Evolutionary conservation across 2,329 filamentous ascomycete genomes (phyloP), one percentile per base, ranked within the genome.

Genomic region (Exophiala viscosa): DNA sequence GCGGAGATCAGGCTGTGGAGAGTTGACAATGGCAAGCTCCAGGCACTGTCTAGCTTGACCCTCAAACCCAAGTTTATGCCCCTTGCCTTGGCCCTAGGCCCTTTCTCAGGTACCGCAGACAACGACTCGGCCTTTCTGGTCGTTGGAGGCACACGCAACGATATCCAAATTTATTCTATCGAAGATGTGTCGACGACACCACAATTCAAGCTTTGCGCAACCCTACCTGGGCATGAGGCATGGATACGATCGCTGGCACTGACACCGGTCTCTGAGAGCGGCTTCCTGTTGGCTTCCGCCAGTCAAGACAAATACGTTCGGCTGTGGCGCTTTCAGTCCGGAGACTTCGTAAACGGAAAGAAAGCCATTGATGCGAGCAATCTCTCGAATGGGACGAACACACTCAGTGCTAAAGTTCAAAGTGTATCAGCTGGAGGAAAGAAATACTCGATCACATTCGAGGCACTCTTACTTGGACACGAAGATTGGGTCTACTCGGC

Each of bases 401-500:
- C 87, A 0, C 77, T 95, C 0, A 89, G 90, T 0, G 97, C 96
- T 70, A 97, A 96, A 71, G 86, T 88, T 0, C 87, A 97, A 67
- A 81, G 82, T 49, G 83, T 99, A 53, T 79, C 81, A 38, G 77
- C 81, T 2, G 75, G 72, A 0, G 76, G 72, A 1, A 76, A 74
- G 3, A 85, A 86, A 60, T 92, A 88, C 69, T 88, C 87, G 5
- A 78, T 96, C 50, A 95, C 90, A 0, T 97, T 99, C 61, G 93
- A 99, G 69, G 93, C 93, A 1, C 76, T 99, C 2, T 79, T 99
- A 5, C 81, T 99, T 2, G 93, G 93, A 7, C 93, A 99, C 66
- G 93, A 99, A 67, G 93, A 99, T 65, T 99, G 93, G 93, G 92
- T 99, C 52, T 97, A 96, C 70, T 95, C 88, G 50, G 85, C 88